A percentile compares a stretch with the other conserved stretches of the same genome.
Evolutionary conservation across 208 protist genomes (phyloP).

Genomic region (Trypanosoma rangeli): DNA sequence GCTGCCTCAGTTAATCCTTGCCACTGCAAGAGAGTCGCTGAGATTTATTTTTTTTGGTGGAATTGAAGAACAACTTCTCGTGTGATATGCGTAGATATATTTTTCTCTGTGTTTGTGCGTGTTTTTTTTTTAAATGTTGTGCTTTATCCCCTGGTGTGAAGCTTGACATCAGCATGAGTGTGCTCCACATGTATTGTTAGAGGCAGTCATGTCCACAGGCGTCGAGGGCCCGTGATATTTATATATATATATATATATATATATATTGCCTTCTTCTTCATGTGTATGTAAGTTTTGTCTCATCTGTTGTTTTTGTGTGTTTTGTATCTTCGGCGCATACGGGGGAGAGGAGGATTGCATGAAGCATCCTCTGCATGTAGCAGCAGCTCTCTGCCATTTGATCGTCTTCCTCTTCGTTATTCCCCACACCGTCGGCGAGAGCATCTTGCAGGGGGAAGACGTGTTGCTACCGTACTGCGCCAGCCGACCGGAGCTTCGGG

Average conservation of each 20-base stretch:
- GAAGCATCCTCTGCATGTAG: not conserved
- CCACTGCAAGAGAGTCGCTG: not conserved
- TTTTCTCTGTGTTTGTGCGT: not conserved
- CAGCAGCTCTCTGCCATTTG: not conserved
- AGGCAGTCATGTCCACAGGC: not conserved
- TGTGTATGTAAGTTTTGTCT: not conserved
- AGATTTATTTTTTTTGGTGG: slow-evolving; percentile 4
- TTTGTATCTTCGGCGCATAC: not conserved
- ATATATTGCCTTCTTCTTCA: no score
- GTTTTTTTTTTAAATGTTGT: slow-evolving; percentile 7
- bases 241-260: not conserved
- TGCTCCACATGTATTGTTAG: not conserved
- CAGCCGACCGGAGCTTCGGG: not conserved
- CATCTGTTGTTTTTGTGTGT: not conserved
- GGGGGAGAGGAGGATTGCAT: not conserved
- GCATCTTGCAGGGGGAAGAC: not conserved
- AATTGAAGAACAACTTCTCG: not conserved
- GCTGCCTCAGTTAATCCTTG: slow-evolving; percentile 11
- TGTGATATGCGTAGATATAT: not conserved
- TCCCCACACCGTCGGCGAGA: not conserved
- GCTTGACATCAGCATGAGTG: no score
- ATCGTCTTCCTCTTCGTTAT: not conserved
- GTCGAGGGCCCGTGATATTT: not conserved
- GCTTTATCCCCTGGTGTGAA: not conserved
- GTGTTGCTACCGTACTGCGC: not conserved